Evolutionary conservation across 139 green algal genomes (phyloP), one percentile per base, ranked within the genome.

Genomic region (Bryopsis sp.): DNA sequence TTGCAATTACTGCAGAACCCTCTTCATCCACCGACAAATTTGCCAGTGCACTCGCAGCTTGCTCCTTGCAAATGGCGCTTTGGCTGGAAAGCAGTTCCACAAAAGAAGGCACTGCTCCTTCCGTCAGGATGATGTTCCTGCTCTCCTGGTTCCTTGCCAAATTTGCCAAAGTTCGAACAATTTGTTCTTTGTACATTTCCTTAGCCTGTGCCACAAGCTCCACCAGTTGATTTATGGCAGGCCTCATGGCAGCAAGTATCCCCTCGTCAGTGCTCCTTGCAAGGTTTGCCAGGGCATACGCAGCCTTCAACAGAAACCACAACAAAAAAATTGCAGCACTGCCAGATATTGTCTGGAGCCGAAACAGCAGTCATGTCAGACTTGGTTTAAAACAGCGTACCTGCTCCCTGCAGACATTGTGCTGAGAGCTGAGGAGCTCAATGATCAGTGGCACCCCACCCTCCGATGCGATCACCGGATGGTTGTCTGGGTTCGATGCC

Each of bases 81-180:
- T 4, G 26, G 3, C 35, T 28, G 39, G 48, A 38, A 4, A 69
- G 62, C 8, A 58, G 33, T 11, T 69, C 62, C n/a, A 69, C 29
- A 35, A 69, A 69, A 24, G 29, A 11, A 11, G 37, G 8, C 6
- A 54, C 28, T 29, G 62, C 37, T 31, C 62, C 62, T 54, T 69
- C 35, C 15, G 19, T 38, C 5, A 69, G 31, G 5, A 69, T 32
- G 37, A 11, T 35, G 4, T 33, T 15, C 5, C 37, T 35, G 6
- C 35, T 57, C 31, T 50, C 7, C 8, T 15, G 15, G 37, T 69
- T 35, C 62, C 43, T 34, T 11, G 38, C 35, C 48, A 69, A 36
- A 35, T 69, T 54, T n/a, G 62, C 37, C 6, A 69, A 38, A n/a
- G 62, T 58, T 33, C 62, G 62, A 57, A 69, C 5, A 11, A 69